Evolutionary conservation across 176 grass and related monocot species (phyloP).

Genomic region (Coix lacrymajobi): DNA sequence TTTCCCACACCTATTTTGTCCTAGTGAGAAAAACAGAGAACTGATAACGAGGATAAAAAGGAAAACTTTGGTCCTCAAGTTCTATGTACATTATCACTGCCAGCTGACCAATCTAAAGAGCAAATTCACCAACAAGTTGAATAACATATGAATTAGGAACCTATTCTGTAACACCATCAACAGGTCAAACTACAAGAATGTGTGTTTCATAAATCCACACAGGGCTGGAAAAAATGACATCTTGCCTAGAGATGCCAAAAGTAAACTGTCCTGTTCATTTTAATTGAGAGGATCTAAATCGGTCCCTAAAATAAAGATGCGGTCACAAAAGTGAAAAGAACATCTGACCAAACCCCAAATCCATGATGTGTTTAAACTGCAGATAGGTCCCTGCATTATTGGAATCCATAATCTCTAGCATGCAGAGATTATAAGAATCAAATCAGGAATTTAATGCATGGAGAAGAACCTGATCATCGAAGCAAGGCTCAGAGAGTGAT

Average conservation of each 20-base stretch:
- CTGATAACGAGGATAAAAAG: background rate
- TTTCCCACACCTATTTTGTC: background rate
- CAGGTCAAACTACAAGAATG: background rate
- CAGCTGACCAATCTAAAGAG: background rate
- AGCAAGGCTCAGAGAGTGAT: slow-evolving; percentile 14
- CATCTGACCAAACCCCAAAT: background rate
- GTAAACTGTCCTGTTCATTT: background rate
- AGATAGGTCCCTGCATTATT: no score
- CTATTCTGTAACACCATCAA: background rate
- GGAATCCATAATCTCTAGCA: background rate
- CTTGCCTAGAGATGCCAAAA: slow-evolving; percentile 8
- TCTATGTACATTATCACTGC: background rate
- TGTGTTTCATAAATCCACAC: slow-evolving; percentile 13
- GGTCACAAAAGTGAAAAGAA: slow-evolving; percentile 12
- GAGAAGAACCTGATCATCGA: slow-evolving; percentile 48
- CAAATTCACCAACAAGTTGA: background rate
- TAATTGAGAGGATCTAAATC: background rate
- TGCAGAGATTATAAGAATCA: slow-evolving; percentile 1
- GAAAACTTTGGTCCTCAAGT: background rate
- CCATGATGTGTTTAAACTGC: background rate
- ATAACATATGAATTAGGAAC: background rate
- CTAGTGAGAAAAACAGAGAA: background rate
- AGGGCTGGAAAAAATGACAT: slow-evolving; percentile 14
- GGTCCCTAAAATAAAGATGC: background rate
- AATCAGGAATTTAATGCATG: background rate